These are phyloP conservation scores for Neurospora sp. DNA, from an alignment of 495 filamentous ascomycete species.

Conservation along the genomic window DNA sequence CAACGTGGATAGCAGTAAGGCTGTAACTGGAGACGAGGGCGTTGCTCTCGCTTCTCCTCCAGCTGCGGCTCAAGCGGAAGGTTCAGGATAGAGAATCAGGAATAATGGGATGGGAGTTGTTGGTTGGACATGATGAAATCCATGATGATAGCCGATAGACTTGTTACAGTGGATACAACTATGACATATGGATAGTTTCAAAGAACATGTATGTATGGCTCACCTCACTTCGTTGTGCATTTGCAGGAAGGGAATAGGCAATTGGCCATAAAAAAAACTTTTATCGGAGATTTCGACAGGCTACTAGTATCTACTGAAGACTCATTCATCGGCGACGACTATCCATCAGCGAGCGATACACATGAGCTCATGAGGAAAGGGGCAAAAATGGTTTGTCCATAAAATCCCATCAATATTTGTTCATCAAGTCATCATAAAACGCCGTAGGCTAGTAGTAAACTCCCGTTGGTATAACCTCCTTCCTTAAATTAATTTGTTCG, in stretches of 20 bases:
- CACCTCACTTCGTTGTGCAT: background rate
- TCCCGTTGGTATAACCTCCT: conserved; percentile 8
- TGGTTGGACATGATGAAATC: background rate
- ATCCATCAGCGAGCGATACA: conserved; percentile 11
- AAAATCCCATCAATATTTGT: conserved; percentile 15
- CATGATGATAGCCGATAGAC: background rate
- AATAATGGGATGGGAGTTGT: background rate
- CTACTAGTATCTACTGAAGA: conserved; percentile 18
- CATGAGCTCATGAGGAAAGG: conserved; percentile 17
- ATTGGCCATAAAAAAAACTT: background rate
- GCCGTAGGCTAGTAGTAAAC: conserved; percentile 22
- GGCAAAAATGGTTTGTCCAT: conserved; percentile 11
- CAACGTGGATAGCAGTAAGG: background rate
- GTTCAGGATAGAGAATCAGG: background rate
- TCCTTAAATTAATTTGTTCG: conserved; percentile 5
- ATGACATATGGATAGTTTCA: background rate
- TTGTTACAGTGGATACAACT: background rate
- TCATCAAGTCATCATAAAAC: conserved; percentile 24
- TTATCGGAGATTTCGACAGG: conserved; percentile 1
- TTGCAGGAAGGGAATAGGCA: background rate
- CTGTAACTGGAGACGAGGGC: background rate
- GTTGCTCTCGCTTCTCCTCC: background rate
- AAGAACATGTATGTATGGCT: background rate
- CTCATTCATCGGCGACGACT: conserved; percentile 14
- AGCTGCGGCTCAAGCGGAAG: background rate